Percentiles rank a stretch among this genome's conserved stretches.
Evolutionary conservation across 805 yeast species (phyloP).

Genomic region (Kluyveromyces dobzhanskii): DNA sequence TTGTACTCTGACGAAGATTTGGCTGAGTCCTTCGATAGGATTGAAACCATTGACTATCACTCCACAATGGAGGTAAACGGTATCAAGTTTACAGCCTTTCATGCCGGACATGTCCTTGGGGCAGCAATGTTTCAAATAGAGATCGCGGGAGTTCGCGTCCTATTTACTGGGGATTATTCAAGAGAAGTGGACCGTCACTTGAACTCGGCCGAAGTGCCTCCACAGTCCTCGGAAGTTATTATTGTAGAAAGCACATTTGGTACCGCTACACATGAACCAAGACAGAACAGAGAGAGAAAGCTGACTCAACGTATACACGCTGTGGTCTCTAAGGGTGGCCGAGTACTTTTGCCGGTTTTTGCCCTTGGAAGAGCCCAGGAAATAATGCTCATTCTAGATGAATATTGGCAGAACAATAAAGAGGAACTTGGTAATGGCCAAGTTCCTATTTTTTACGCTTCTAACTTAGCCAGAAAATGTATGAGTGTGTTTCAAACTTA

Average conservation of each 20-base stretch:
- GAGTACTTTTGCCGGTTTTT: constrained; percentile 87
- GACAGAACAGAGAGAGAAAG: constrained; percentile 75
- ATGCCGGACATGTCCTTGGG: constrained; percentile 99
- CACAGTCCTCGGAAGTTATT: constrained; percentile 74
- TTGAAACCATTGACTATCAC: constrained; percentile 92
- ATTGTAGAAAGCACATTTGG: constrained; percentile 97
- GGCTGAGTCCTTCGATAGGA: constrained; percentile 75
- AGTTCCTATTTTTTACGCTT: constrained; percentile 83
- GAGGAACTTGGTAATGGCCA: constrained; percentile 57
- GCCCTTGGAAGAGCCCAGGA: constrained; percentile 98
- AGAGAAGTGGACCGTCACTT: constrained; percentile 94
- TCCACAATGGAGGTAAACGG: constrained; percentile 94
- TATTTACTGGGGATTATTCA: constrained; percentile 96
- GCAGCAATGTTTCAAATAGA: constrained; percentile 97
- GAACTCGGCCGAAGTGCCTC: constrained; percentile 91
- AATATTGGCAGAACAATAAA: constrained; percentile 81
- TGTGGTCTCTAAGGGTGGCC: constrained; percentile 79
- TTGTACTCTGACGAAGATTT: constrained; percentile 88
- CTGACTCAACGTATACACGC: constrained; percentile 77
- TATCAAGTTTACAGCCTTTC: constrained; percentile 91
- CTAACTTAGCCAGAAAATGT: constrained; percentile 88
- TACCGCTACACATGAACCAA: constrained; percentile 92
- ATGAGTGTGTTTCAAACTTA: constrained; percentile 96
- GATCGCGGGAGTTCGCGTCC: constrained; percentile 79
- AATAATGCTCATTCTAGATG: constrained; percentile 79